Evolutionary conservation across 345 rosid genomes (phyloP), one percentile per base, ranked within the genome.

Genomic region (Gossypioides kirkii): DNA sequence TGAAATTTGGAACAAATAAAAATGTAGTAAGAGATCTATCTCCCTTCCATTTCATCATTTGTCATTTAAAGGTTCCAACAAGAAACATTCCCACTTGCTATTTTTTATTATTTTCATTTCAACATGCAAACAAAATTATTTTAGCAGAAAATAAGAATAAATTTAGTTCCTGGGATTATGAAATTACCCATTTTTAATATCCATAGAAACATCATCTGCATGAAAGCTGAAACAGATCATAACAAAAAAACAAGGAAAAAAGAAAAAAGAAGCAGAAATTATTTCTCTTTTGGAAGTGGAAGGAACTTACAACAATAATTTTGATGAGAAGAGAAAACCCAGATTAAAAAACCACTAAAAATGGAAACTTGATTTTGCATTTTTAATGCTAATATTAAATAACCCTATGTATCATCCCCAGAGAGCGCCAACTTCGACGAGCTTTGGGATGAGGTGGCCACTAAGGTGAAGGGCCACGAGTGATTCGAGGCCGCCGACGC

Each of bases 401-500:
- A 13, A 22, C 26, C 61, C 32, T 56, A 56, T 56, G 14, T 56
- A 56, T 56, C 86, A 84, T 88, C 84, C 90, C 88, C 86, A 86
- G 62, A 87, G 90, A 70, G 87, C 97, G 71, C 98, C 98, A 73
- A 90, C 92, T 80, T 88, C 89, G 61, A 88, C 90, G 54, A 94
- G 97, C 85, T 81, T 90, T 10, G 94, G 98, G 56, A 94, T 91
- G 70, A 94, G 97, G 72, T 80, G 86, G 77, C 91, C 91, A 76
- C 96, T 85, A 68, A 94, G 84, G 76, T 94, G 98, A 59, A 94
- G 95, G 7, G 86, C 93, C 50, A 94, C 85, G 46, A 94, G 97
- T 26, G 97, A 90, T 77, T 91, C 97, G 8, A 94, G 90, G 13
- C 97, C 98, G 9, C 97, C 98, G 72, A 94, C 76, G 60, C 87